A percentile compares a stretch with the other conserved stretches of the same genome.
Evolutionary conservation across 2,329 filamentous ascomycete species (phyloP).

Genomic region (Talaromyces sp.): DNA sequence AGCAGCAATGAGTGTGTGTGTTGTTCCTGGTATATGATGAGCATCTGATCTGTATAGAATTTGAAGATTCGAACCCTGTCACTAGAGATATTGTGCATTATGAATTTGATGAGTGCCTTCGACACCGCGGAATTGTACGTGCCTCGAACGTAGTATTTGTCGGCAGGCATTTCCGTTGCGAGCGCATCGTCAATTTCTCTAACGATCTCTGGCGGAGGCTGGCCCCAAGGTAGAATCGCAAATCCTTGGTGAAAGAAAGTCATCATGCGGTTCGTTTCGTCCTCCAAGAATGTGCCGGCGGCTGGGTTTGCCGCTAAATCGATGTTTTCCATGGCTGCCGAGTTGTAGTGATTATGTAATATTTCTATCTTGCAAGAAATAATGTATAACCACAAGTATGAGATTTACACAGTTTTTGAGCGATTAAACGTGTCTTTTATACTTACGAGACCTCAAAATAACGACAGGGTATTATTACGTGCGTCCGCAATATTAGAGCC

Average conservation of each 20-base stretch:
- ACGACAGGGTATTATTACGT: neutral
- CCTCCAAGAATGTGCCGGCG: neutral
- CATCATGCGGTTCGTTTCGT: neutral
- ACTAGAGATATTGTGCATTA: neutral
- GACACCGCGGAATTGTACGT: neutral
- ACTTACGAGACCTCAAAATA: neutral
- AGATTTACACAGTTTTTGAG: neutral
- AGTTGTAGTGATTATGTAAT: neutral
- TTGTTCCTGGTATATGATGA: neutral
- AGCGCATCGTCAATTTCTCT: neutral
- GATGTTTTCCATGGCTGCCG: neutral
- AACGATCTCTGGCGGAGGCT: neutral
- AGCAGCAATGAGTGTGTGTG: neutral
- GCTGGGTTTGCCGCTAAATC: neutral
- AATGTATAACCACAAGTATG: neutral
- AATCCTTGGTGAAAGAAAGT: neutral
- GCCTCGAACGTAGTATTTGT: neutral
- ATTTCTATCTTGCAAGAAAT: too few relatives aligned
- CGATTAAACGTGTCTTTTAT: neutral
- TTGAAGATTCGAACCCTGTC: neutral
- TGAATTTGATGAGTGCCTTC: neutral
- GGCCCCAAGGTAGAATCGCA: neutral
- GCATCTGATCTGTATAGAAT: neutral
- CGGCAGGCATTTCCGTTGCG: neutral
- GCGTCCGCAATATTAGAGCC: neutral